Percentiles rank a stretch among this genome's conserved stretches.
Conservation (phyloP, 139 green algal species). For the Eudorina sp. region DNA sequence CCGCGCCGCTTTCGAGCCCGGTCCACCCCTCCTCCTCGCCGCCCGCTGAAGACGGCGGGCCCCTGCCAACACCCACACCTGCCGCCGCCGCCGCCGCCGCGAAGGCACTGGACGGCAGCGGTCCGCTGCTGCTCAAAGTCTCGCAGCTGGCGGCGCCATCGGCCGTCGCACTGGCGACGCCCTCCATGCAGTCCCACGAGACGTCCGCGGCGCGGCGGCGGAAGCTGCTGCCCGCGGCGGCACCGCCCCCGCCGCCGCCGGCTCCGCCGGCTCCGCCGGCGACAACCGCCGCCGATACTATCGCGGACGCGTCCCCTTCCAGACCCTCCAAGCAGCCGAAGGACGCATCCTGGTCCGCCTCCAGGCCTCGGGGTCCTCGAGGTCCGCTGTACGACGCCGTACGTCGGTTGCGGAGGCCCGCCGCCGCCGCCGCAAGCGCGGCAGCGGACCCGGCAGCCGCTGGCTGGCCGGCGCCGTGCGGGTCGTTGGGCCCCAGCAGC, state of each 20-base stretch:
- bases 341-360: background rate
- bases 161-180: background rate
- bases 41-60: background rate
- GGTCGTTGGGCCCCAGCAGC: background rate
- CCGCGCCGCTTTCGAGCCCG: too few relatives aligned
- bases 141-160: background rate
- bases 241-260: background rate
- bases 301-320: background rate
- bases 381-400: background rate
- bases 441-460: background rate
- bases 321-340: background rate
- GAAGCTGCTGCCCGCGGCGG: too few relatives aligned
- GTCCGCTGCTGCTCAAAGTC: background rate
- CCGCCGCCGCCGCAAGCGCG: too few relatives aligned
- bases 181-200: constrained; percentile 44
- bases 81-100: background rate
- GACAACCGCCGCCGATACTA: background rate
- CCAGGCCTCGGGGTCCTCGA: background rate
- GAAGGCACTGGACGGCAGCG: background rate
- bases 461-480: background rate
- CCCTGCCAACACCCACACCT: too few relatives aligned
- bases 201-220: background rate
- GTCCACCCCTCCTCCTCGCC: background rate
- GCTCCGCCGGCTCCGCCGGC: background rate
- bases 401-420: background rate